Percentiles rank a stretch among this genome's conserved stretches.
Conservation (phyloP, 139 green algal genomes). For the Nannochloris sp. region DNA sequence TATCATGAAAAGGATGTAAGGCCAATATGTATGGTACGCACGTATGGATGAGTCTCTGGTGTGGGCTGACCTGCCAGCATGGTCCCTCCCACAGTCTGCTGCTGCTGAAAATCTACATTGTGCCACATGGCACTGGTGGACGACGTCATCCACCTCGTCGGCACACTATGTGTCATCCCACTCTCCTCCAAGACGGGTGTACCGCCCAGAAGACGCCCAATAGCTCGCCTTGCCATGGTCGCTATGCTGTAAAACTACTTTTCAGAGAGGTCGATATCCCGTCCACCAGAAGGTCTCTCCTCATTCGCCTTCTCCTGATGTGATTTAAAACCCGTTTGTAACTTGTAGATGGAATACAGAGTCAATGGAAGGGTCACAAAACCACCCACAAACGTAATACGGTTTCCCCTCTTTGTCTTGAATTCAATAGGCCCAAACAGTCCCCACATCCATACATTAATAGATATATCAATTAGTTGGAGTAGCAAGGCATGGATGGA, state of each 20-base stretch:
- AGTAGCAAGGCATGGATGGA: too few relatives aligned
- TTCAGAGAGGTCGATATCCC: too few relatives aligned
- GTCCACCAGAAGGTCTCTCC: too few relatives aligned
- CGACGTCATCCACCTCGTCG: neutral
- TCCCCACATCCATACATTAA: constrained; percentile 4
- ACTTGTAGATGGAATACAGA: constrained; percentile 6
- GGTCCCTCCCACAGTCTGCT: neutral
- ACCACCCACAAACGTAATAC: constrained; percentile 21
- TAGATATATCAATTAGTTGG: neutral
- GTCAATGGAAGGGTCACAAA: constrained; percentile 26
- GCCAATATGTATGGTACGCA: neutral
- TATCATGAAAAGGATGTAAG: too few relatives aligned
- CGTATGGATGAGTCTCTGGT: constrained; percentile 41
- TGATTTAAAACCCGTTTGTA: neutral
- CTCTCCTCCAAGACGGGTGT: too few relatives aligned
- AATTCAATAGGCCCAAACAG: constrained; percentile 21
- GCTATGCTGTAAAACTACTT: too few relatives aligned
- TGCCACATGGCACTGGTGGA: neutral
- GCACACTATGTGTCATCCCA: too few relatives aligned
- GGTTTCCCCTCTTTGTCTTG: constrained; percentile 10
- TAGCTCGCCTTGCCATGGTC: too few relatives aligned
- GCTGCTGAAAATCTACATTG: neutral
- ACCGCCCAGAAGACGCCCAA: too few relatives aligned
- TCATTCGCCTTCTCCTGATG: too few relatives aligned
- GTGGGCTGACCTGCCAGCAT: constrained; percentile 41